phyloP scores from a whole-genome alignment of 1,284 basidiomycete genomes.

The Ganoderma sinense region DNA sequence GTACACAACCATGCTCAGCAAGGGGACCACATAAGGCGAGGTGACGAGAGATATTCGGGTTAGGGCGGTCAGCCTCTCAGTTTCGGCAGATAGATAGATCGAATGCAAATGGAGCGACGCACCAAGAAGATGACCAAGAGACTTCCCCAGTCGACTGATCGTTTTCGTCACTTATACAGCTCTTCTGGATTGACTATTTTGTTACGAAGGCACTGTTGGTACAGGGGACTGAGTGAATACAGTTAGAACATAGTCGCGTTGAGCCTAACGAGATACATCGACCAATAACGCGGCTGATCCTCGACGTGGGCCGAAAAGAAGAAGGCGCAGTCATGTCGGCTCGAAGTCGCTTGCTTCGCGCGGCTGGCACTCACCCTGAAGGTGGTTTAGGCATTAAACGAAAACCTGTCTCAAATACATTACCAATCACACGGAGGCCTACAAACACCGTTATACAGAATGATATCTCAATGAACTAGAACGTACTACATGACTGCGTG shows the following conservation, averaged over 20 bases:
- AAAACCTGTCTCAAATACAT: neutral
- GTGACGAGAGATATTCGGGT: neutral
- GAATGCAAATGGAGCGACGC: neutral
- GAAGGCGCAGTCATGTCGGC: neutral
- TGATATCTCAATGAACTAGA: conserved; percentile 1
- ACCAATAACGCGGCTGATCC: neutral
- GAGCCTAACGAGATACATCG: neutral
- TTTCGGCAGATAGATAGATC: neutral
- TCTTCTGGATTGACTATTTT: neutral
- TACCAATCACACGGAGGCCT: neutral
- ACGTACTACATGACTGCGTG: neutral
- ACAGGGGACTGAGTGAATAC: neutral
- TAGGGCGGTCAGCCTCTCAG: neutral
- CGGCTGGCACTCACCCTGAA: neutral
- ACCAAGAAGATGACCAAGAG: neutral
- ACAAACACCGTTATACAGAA: conserved; percentile 1
- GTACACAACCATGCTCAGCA: too few species aligned
- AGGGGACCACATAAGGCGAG: neutral
- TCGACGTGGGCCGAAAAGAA: neutral
- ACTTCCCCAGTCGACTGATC: neutral
- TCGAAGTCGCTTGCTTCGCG: neutral
- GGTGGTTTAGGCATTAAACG: neutral
- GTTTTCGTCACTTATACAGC: too few species aligned
- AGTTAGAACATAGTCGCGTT: neutral
- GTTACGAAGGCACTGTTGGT: neutral